These are phyloP conservation scores for Extremus antarcticus DNA, from an alignment of 495 filamentous ascomycete species.

Conservation along the genomic window DNA sequence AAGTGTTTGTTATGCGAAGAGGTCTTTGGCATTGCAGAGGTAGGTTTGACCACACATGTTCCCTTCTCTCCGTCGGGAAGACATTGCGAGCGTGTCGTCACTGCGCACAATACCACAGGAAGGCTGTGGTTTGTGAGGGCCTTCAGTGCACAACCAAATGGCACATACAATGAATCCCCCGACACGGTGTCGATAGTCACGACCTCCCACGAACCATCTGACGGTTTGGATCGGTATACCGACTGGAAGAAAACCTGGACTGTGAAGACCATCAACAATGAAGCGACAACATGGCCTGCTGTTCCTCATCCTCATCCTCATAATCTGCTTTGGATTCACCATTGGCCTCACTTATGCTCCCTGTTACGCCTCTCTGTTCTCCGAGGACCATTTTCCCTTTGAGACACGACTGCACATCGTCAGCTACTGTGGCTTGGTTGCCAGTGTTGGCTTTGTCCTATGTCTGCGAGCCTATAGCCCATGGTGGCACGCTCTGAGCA, in stretches of 20 bases:
- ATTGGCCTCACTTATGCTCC: constrained; percentile 3
- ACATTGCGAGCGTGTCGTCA: background rate
- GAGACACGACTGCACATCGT: constrained; percentile 3
- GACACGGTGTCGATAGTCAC: background rate
- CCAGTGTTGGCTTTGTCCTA: background rate
- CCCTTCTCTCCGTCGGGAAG: background rate
- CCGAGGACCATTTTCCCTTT: background rate
- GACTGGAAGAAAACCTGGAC: too few relatives aligned
- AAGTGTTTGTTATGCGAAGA: background rate
- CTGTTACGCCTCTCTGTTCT: background rate
- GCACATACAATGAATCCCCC: background rate
- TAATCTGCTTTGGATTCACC: background rate
- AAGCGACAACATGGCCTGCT: background rate
- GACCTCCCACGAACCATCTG: too few relatives aligned
- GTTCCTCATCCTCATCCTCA: background rate
- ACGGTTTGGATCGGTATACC: too few relatives aligned
- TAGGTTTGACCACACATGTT: background rate
- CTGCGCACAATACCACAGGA: background rate
- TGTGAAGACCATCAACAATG: background rate
- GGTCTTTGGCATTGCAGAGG: background rate
- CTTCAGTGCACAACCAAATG: background rate
- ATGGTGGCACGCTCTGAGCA: background rate
- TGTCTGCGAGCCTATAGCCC: background rate
- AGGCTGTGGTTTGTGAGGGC: background rate
- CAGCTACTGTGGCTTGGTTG: background rate